These are phyloP conservation scores for Boletus sp. DNA, from an alignment of 1,284 basidiomycete species.

Conservation along the genomic window DNA sequence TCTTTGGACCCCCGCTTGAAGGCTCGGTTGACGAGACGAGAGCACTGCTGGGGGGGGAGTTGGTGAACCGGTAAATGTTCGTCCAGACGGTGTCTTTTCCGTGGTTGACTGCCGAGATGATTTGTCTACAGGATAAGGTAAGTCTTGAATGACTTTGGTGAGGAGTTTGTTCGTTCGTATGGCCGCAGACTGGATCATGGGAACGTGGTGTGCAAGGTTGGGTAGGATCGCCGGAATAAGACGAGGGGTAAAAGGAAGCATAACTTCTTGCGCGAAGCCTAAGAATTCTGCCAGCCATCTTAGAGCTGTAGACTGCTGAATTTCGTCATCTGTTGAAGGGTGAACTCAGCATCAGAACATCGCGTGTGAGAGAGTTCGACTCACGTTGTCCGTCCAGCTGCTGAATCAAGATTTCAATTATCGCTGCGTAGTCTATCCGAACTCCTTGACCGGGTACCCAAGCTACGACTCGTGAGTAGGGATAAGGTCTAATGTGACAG, in stretches of 20 bases:
- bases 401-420: constrained; percentile 92
- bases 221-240: constrained; percentile 91
- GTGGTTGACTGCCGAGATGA: constrained; percentile 39
- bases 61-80: constrained; percentile 46
- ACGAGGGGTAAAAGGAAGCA: constrained; percentile 92
- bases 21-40: constrained; percentile 46
- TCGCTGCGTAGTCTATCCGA: constrained; percentile 84
- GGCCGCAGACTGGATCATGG: constrained; percentile 86
- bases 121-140: constrained; percentile 67
- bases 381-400: constrained; percentile 84
- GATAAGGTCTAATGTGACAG: constrained; percentile 11
- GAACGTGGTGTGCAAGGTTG: constrained; percentile 88
- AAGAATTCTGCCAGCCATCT: constrained; percentile 93
- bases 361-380: constrained; percentile 30
- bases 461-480: constrained; percentile 38
- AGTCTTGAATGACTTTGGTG: constrained; percentile 78
- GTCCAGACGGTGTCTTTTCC: constrained; percentile 30
- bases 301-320: constrained; percentile 84
- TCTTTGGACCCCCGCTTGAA: constrained; percentile 35
- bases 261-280: constrained; percentile 83
- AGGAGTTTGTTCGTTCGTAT: constrained; percentile 85
- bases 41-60: constrained; percentile 38
- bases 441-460: constrained; percentile 96
- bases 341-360: constrained; percentile 3
- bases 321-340: constrained; percentile 68